Percentiles rank a stretch among this genome's conserved stretches.
Evolutionary conservation across 345 rosid species (phyloP).

Genomic region (Populus ilicifolia): DNA sequence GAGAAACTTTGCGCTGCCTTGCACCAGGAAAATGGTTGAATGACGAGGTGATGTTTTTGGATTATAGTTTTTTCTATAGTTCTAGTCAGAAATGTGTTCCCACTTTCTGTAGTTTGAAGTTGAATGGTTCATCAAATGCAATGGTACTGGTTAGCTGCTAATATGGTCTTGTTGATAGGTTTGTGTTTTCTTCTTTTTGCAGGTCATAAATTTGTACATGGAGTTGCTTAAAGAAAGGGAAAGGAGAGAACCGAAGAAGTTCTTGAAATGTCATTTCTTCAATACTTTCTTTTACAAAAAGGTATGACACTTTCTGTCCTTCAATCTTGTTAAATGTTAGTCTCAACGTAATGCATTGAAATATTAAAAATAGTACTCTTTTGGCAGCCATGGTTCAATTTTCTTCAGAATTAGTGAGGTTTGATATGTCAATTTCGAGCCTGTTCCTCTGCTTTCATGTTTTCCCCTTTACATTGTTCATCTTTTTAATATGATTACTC

Average conservation of each 20-base stretch:
- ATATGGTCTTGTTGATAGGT: conserved; percentile 13
- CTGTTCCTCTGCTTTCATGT: not conserved
- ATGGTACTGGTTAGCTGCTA: not conserved
- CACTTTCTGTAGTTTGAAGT: not conserved
- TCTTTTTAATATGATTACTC: not conserved
- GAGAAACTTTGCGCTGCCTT: conserved; percentile 63
- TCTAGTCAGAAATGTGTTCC: not conserved
- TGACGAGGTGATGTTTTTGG: conserved; percentile 65
- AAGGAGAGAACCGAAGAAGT: conserved; percentile 77
- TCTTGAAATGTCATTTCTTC: conserved; percentile 88
- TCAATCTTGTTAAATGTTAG: not conserved
- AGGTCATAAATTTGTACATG: conserved; percentile 88
- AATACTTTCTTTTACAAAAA: conserved; percentile 91
- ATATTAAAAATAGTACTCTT: not conserved
- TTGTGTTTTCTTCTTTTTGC: conserved; percentile 22
- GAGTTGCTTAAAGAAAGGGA: conserved; percentile 94
- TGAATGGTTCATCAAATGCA: not conserved
- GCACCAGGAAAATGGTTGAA: conserved; percentile 80
- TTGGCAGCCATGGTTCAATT: not conserved
- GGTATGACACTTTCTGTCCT: conserved; percentile 37
- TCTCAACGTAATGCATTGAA: not conserved
- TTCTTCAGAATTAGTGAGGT: not conserved
- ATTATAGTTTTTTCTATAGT: conserved; percentile 2
- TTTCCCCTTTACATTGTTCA: not conserved
- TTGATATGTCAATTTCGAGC: not conserved